Evolutionary conservation across 345 rosid species (phyloP), one percentile per base, ranked within the genome.

Genomic region (Adansonia digitata): DNA sequence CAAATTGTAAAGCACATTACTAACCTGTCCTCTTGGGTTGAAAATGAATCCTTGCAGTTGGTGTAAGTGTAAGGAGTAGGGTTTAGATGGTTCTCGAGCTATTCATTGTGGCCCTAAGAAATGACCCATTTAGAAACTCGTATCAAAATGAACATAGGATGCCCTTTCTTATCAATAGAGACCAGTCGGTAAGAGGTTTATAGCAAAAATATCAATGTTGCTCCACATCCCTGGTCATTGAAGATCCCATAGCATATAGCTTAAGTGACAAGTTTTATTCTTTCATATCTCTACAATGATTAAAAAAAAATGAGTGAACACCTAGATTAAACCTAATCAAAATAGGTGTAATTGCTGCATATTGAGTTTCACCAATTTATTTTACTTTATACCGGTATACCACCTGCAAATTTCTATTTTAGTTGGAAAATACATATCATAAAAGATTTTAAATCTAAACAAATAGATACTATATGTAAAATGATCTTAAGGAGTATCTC

Each of bases 161-260:
- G 52, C 13, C 45, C 2, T 62, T 74, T 39, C 42, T 20, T 56
- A 60, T n/a, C 7, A 62, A 35, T 69, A 9, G 57, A 24, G 67
- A 8, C 17, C 65, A 53, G 59, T 53, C 11, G n/a, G 27, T 45
- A 65, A 51, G 90, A 88, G 86, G 13, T 91, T 89, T 73, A 89
- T 86, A 12, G 90, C 93, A 78, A 92, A 88, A 80, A 88, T 82
- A 76, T 92, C 94, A 62, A 92, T 92, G 81, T 90, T 92, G 86
- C 90, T 87, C 91, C 94, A 85, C 93, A 86, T 45, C 91, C 94
- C 81, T 86, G 78, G 79, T 88, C 92, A 51, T 90, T 88, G 74
- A 90, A 90, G 74, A 90, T 84, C 51, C 92, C 87, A 40, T 92
- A 88, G 83, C 92, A n/a, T n/a, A n/a, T n/a, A n/a, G n/a, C n/a